phyloP scores from a whole-genome alignment of 2,329 filamentous ascomycete species.

The Ophiocordyceps robertsii region DNA sequence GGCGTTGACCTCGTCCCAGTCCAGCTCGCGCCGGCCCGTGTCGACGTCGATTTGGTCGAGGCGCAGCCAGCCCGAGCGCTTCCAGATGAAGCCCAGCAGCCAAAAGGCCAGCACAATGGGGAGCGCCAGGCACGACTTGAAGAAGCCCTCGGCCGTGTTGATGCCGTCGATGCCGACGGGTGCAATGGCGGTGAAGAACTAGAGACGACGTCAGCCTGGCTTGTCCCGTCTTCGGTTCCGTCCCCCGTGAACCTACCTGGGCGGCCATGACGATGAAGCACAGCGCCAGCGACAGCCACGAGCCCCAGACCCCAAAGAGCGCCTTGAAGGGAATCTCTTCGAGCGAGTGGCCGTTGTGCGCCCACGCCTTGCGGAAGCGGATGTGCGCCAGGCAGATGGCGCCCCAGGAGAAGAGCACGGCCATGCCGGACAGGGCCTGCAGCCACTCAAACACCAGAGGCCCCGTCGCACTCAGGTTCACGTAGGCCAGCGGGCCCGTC shows the following conservation, averaged over 20 bases:
- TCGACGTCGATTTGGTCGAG: conserved; percentile 53
- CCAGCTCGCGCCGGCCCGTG: conserved; percentile 45
- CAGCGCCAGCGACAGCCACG: conserved; percentile 45
- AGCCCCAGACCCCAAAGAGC: conserved; percentile 45
- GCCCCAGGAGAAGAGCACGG: conserved; percentile 52
- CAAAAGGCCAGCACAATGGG: conserved; percentile 42
- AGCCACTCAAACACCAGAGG: conserved; percentile 49
- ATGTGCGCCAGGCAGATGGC: conserved; percentile 53
- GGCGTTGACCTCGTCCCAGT: conserved; percentile 7
- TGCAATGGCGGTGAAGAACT: conserved; percentile 34
- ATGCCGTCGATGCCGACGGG: conserved; percentile 17
- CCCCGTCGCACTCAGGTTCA: conserved; percentile 31
- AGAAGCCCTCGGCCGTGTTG: conserved; percentile 34
- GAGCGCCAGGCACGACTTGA: conserved; percentile 38
- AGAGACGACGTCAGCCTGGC: neutral
- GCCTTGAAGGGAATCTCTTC: conserved; percentile 54
- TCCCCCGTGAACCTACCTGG: conserved; percentile 20
- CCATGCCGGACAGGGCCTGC: conserved; percentile 47
- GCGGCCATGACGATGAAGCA: conserved; percentile 39
- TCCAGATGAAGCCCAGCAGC: conserved; percentile 47
- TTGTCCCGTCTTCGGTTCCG: conserved; percentile 4
- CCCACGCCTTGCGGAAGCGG: conserved; percentile 52
- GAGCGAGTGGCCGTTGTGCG: conserved; percentile 38
- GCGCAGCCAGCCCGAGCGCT: conserved; percentile 45
- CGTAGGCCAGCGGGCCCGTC: conserved; percentile 33